Evolutionary conservation across 495 filamentous ascomycete genomes (phyloP), one percentile per base, ranked within the genome.

Genomic region (Physcia stellaris): DNA sequence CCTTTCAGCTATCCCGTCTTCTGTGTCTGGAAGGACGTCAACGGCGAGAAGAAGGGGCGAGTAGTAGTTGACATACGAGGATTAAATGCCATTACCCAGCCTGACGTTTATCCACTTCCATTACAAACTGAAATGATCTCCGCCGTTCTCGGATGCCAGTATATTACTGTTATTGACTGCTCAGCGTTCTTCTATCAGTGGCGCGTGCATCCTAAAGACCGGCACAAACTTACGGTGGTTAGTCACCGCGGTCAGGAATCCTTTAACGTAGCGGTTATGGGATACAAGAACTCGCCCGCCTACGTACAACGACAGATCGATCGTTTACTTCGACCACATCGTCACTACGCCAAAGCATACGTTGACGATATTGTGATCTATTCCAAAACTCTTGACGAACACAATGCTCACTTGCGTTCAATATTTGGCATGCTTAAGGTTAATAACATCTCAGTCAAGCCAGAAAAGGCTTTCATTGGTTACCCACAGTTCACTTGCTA

Each of bases 251-350:
- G 40, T 1, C 28, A 50, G 23, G 47, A 50, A 34, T 23, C 9
- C 4, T 47, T 48, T 11, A 47, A 50, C 1, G 44, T 47, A 1
- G 34, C 45, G 4, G 21, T 47, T 7, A 43, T 47, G 32, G 38
- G 45, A 0, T 50, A 39, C 15, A 24, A 22, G 6, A 50, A 50
- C 17, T 43, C 13, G 1, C 13, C 33, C 6, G 24, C 24, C 1
- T 47, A 50, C n/a, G 27, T 45, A n/a, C n/a, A n/a, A n/a, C n/a
- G n/a, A n/a, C n/a, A n/a, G n/a, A n/a, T n/a, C n/a, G n/a, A n/a
- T n/a, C 5, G 28, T 30, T 22, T 34, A 10, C 2, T 41, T 7
- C 30, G 26, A 1, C 19, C 17, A n/a, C 12, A 22, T 20, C 33
- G 20, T 1, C 5, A 1, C 22, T 35, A 17, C 19, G 6, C 1